Base-by-base conservation (phyloP, 768 basidiomycete genomes). In the Amanita brunnescens region DNA sequence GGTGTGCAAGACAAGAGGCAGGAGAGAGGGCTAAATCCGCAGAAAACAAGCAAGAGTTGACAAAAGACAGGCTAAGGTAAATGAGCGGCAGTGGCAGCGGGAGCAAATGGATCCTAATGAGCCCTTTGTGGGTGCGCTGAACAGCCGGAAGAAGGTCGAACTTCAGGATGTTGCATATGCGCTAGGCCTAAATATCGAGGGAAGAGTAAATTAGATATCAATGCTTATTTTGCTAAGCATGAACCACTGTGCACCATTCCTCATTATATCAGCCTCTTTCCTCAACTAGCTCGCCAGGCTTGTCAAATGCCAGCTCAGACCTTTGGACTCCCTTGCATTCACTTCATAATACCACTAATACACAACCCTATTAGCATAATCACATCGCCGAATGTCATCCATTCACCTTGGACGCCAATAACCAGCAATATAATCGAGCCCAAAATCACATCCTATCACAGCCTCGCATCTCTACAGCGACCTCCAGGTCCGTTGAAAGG, bases 11-110 rank as follows among this genome's bases (percentile, higher is more conserved):
- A 34, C 47, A 48, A 21, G 47, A 48, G 18, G 47, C 47, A 21
- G 49, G 54, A 37, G 32, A 55, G 51, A 49, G 50, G 23, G 51
- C 50, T 26, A 43, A 52, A 45, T 29, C 39, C 24, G 20, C 32
- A 44, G 26, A 35, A 20, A 55, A 47, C 29, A 14, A 52, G 46
- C 35, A 26, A 47, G 32, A n/a, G n/a, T n/a, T n/a, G n/a, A n/a
- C n/a, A n/a, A n/a, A n/a, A n/a, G n/a, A n/a, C n/a, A n/a, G n/a
- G 39, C 55, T 35, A n/a, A 24, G 42, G 16, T 3, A 47, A 56
- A 33, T 16, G 39, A 50, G 26, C 32, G 43, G 34, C 47, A 43
- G 32, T 13, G 24, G n/a, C 32, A 26, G 21, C 47, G 30, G 6
- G 56, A 54, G 33, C 51, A 46, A 20, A 24, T 34, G 38, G 41